A percentile compares a stretch with the other conserved stretches of the same genome.
Evolutionary conservation across 768 basidiomycete species (phyloP).

Genomic region (Russula sp.): DNA sequence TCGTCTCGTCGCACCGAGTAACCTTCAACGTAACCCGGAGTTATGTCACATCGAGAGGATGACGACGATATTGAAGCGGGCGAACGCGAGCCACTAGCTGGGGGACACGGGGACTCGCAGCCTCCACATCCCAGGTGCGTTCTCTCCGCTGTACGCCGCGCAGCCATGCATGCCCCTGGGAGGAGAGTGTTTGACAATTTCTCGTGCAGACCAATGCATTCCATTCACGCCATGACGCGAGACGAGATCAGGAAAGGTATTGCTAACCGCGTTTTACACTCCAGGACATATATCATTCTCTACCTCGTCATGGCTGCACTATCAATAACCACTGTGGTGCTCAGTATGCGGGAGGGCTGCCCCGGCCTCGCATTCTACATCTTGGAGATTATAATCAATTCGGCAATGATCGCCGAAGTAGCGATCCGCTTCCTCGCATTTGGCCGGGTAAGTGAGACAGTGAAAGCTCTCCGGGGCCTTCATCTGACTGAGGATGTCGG

Average conservation of each 20-base stretch:
- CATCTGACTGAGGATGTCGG: constrained; percentile 6
- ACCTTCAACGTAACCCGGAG: not conserved
- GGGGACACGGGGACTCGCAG: constrained; percentile 17
- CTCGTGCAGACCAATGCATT: constrained; percentile 57
- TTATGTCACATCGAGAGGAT: constrained; percentile 28
- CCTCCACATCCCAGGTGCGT: constrained; percentile 26
- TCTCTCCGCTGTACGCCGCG: constrained; percentile 12
- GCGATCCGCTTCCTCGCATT: constrained; percentile 87
- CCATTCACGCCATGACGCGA: constrained; percentile 80
- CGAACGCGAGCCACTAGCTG: constrained; percentile 30
- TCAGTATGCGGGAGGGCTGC: constrained; percentile 79
- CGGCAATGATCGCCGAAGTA: constrained; percentile 92
- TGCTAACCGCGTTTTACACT: constrained; percentile 88
- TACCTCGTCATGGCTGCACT: constrained; percentile 87
- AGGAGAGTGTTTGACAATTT: constrained; percentile 10
- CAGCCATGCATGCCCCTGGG: constrained; percentile 6
- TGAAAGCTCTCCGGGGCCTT: not conserved
- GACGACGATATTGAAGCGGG: constrained; percentile 31
- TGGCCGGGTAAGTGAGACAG: constrained; percentile 61
- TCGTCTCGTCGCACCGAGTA: not conserved
- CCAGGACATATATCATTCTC: constrained; percentile 77
- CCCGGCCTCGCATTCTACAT: constrained; percentile 86
- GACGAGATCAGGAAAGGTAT: constrained; percentile 79
- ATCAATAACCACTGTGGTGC: constrained; percentile 77
- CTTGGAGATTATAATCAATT: constrained; percentile 83